phyloP scores from a whole-genome alignment of 805 yeast species.

The Metschnikowia arizonensis region DNA sequence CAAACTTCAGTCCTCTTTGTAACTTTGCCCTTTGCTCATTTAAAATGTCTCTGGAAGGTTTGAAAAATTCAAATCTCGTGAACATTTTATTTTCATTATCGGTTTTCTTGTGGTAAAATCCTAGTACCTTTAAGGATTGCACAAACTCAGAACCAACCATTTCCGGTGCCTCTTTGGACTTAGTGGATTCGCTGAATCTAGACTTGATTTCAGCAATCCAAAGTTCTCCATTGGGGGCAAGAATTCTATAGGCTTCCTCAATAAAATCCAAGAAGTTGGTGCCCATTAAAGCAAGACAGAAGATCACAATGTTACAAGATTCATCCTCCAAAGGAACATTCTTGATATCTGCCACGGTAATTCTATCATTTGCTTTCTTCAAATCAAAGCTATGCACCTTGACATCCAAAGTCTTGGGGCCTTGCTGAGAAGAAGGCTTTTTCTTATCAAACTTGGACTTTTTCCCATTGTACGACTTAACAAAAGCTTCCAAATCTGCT shows the following conservation, averaged over 20 bases:
- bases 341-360: conserved; percentile 95
- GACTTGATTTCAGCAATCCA: conserved; percentile 99
- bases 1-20: conserved; percentile 60
- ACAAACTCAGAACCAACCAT: conserved; percentile 74
- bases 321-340: conserved; percentile 79
- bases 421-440: conserved; percentile 28
- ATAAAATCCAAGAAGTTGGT: conserved; percentile 92
- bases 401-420: conserved; percentile 42
- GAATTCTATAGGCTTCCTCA: conserved; percentile 79
- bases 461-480: conserved; percentile 27
- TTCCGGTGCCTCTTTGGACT: conserved; percentile 23
- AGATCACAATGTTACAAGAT: conserved; percentile 83
- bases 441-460: conserved; percentile 19
- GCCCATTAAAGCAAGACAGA: conserved; percentile 95
- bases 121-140: conserved; percentile 67
- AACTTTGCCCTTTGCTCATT: conserved; percentile 58
- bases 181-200: conserved; percentile 61
- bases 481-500: conserved; percentile 52
- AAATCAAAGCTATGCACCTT: conserved; percentile 87
- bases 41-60: conserved; percentile 69
- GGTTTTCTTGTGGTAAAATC: conserved; percentile 84
- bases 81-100: conserved; percentile 91
- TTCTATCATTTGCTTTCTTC: conserved; percentile 79
- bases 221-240: conserved; percentile 87
- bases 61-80: conserved; percentile 88